Base-by-base conservation (phyloP, 345 rosid genomes). In the Passiflora organensis region DNA sequence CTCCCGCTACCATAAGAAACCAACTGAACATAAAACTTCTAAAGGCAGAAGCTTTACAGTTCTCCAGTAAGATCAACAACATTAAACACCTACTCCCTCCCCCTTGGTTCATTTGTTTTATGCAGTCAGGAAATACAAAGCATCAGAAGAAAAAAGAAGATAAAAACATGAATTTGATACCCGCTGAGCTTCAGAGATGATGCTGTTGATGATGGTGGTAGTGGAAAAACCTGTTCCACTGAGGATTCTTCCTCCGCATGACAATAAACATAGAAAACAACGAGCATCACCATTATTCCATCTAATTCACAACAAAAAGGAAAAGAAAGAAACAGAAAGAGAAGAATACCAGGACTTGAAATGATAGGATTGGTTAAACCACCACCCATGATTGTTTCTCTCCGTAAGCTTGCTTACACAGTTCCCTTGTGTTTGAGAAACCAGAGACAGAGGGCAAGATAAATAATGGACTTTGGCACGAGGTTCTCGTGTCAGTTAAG, bases 211-310 rank as follows among this genome's bases (percentile, higher is more conserved):
- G 69, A 47, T 19, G 69, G 44, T 32, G 57, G 49, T 45, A 12
- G 55, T 41, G 53, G 36, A 48, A 51, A 48, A 46, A 48, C 70
- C 48, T 43, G 58, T 53, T 57, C 47, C 16, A 54, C 53, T 1
- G 58, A 62, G 47, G 59, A 51, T 42, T 43, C 68, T 20, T 71
- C 74, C n/a, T 71, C 77, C 73, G 55, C 52, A 43, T 21, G 9
- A 0, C 2, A 34, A 25, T 12, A 39, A 23, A 2, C 16, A 60
- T 0, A 19, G n/a, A 2, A 21, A 13, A 8, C 6, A 11, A 24
- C 13, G 6, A 2, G n/a, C 10, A 9, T 60, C 17, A 32, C 13
- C 15, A 24, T 2, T 28, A 20, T 2, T 14, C 6, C 20, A 50
- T 13, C 5, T 13, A 0, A 12, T 5, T 16, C 19, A 1, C 6